A percentile compares a stretch with the other conserved stretches of the same genome.
Evolutionary conservation across 768 basidiomycete genomes (phyloP).

Genomic region (Xerocomus spinulosus): DNA sequence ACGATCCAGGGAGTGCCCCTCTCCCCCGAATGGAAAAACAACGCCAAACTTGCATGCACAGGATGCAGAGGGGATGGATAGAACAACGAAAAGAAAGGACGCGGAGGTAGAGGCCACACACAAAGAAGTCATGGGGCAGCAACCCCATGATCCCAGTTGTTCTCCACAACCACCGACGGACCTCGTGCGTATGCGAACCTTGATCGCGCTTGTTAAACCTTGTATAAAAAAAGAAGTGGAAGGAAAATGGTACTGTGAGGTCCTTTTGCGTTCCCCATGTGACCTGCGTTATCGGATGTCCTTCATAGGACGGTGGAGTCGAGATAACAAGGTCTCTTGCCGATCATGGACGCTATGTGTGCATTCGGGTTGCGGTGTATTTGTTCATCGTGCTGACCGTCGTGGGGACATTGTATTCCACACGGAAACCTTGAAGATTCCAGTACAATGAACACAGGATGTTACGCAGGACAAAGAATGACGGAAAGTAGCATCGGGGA

Average conservation of each 20-base stretch:
- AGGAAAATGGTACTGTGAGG: neutral
- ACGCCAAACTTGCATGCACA: too few relatives aligned
- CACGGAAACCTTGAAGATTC: neutral
- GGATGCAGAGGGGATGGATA: constrained; percentile 13
- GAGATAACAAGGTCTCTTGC: constrained; percentile 1
- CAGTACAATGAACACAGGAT: neutral
- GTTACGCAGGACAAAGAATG: neutral
- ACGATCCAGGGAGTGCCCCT: too few relatives aligned
- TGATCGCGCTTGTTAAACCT: constrained; percentile 12
- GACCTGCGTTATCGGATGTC: constrained; percentile 10
- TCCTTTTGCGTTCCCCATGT: constrained; percentile 10
- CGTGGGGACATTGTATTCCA: neutral
- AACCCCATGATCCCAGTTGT: constrained; percentile 3
- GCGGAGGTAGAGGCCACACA: neutral
- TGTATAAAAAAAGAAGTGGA: constrained; percentile 8
- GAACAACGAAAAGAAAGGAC: constrained; percentile 5
- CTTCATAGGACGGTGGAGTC: neutral
- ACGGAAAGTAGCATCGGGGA: neutral
- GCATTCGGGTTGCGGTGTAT: neutral
- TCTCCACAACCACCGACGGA: neutral
- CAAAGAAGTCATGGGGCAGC: neutral
- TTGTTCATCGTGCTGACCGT: neutral
- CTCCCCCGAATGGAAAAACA: too few relatives aligned
- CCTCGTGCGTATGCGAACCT: constrained; percentile 16
- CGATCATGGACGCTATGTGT: neutral